phyloP scores from a whole-genome alignment of 2,329 filamentous ascomycete genomes.

The Ophiostoma sp. region DNA sequence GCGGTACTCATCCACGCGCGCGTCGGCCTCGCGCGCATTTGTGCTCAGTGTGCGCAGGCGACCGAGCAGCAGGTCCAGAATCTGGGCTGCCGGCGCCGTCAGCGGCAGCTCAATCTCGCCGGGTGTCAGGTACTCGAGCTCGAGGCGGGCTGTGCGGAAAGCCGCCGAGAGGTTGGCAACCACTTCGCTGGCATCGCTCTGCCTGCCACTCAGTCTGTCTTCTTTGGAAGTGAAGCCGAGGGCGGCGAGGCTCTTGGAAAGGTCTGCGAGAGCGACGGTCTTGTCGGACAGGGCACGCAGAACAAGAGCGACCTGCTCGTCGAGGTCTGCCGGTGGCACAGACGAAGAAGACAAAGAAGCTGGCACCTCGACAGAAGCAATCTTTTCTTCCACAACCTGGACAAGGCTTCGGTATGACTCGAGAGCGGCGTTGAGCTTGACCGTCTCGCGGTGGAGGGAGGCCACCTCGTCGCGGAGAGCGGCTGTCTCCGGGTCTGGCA shows the following conservation, averaged over 20 bases:
- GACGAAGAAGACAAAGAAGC: not conserved
- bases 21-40: slow-evolving; percentile 45
- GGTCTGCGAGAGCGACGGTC: slow-evolving; percentile 42
- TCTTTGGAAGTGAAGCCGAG: slow-evolving; percentile 49
- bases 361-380: slow-evolving; percentile 30
- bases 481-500: slow-evolving; percentile 42
- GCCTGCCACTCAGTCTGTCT: slow-evolving; percentile 29
- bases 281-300: slow-evolving; percentile 46
- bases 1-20: slow-evolving; percentile 56
- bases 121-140: slow-evolving; percentile 57
- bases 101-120: slow-evolving; percentile 53
- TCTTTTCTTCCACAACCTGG: slow-evolving; percentile 35
- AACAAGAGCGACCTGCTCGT: slow-evolving; percentile 41
- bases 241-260: slow-evolving; percentile 42
- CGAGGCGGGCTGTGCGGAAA: slow-evolving; percentile 54
- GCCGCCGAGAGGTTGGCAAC: slow-evolving; percentile 44
- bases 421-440: slow-evolving; percentile 44
- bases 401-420: slow-evolving; percentile 44
- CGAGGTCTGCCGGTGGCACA: slow-evolving; percentile 32
- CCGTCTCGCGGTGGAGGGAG: slow-evolving; percentile 46
- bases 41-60: slow-evolving; percentile 47
- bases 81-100: slow-evolving; percentile 48
- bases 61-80: slow-evolving; percentile 51
- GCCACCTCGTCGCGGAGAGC: slow-evolving; percentile 44
- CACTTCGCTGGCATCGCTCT: slow-evolving; percentile 45